Base-by-base conservation (phyloP, 192 early-diverging fungal genomes). In the Dissophora globulifera region DNA sequence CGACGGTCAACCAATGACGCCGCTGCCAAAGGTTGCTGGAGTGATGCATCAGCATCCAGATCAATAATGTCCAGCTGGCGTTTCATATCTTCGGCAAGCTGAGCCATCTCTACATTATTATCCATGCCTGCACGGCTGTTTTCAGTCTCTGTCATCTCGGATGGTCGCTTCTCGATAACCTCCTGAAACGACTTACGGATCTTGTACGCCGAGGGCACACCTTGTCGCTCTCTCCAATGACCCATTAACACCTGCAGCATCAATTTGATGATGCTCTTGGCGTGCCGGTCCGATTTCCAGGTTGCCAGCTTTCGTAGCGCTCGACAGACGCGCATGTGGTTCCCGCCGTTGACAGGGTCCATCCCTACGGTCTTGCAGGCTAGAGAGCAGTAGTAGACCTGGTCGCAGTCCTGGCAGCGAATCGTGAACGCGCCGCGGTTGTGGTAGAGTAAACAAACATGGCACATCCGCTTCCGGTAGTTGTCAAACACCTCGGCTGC, bases 261-360 rank as follows among this genome's bases (percentile, higher is more conserved):
- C 29, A 90, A 46, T 43, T 90, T 90, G 48, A 86, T 78, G 10
- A 92, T 75, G 63, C 86, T 87, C 64, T 90, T 92, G 35, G 83
- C 80, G 57, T 92, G 90, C 7, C 72, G 72, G 47, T 85, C 79
- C 1, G 83, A 82, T 48, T 89, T 89, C 51, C 85, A 67, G 0
- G 88, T 88, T 0, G 88, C 89, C 6, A 91, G 69, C 35, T 83
- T 79, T 4, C 90, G 81, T 15, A 90, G 45, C 0, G 72, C 20
- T 17, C 46, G 57, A 64, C 90, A 92, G 12, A 89, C 23, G n/a
- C 66, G 47, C 27, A 23, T n/a, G 54, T 78, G 79, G 32, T 63
- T n/a, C n/a, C n/a, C 52, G 1, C 65, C 78, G 4, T 54, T 26
- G 4, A 31, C 45, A 30, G 83, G 67, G 22, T 79, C 84, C 54